phyloP scores from a whole-genome alignment of 352 stramenopile genomes.

The Phytophthora pinifolia region DNA sequence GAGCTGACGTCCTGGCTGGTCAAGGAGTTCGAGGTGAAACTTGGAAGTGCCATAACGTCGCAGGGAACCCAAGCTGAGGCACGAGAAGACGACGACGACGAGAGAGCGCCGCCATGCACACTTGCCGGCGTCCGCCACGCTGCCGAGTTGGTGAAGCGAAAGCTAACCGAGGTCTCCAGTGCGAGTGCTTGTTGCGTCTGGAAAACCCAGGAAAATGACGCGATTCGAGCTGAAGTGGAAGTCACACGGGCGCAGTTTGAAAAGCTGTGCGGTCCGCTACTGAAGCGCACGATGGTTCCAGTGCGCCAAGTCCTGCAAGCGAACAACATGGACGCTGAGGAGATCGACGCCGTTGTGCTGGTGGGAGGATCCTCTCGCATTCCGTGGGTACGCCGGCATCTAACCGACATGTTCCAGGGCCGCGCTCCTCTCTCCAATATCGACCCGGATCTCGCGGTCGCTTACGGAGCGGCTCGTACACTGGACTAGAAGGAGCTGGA shows the following conservation, averaged over 20 bases:
- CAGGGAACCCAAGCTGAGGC: conserved; percentile 22
- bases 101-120: conserved; percentile 50
- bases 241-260: conserved; percentile 57
- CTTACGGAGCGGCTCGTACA: conserved; percentile 56
- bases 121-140: conserved; percentile 49
- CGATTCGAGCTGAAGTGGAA: conserved; percentile 16
- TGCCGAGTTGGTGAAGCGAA: conserved; percentile 58
- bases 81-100: conserved; percentile 21
- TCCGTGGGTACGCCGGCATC: conserved; percentile 50
- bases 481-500: conserved; percentile 36
- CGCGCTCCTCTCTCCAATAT: conserved; percentile 51
- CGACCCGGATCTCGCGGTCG: conserved; percentile 69
- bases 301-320: conserved; percentile 51
- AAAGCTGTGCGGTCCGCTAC: conserved; percentile 38
- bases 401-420: conserved; percentile 52
- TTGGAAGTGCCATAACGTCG: conserved; percentile 36
- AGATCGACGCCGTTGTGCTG: conserved; percentile 60
- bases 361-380: conserved; percentile 60
- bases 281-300: conserved; percentile 58
- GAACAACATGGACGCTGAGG: conserved; percentile 56
- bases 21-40: conserved; percentile 63
- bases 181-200: conserved; percentile 42
- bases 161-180: conserved; percentile 31
- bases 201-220: conserved; percentile 3
- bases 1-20: conserved; percentile 87